Evolutionary conservation across 2,329 filamentous ascomycete species (phyloP), one percentile per base, ranked within the genome.

Genomic region (Shiraia bambusicola): DNA sequence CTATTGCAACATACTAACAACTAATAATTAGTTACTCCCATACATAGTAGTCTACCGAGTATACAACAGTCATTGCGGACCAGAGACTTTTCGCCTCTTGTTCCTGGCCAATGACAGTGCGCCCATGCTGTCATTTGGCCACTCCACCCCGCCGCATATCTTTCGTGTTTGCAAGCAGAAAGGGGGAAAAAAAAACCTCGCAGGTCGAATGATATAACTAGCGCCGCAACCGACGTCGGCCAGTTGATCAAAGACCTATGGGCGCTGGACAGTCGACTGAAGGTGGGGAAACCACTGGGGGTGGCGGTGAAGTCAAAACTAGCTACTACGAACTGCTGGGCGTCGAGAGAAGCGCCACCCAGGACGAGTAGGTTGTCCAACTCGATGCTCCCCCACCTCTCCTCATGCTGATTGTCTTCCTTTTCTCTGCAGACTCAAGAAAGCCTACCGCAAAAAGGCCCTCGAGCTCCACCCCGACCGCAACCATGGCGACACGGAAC

Each of bases 381-480:
- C 8, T 22, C 25, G 12, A 40, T 6, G 16, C n/a, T n/a, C 13
- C 27, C 14, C 13, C 14, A 6, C 27, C 17, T 6, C 13, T 12
- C 24, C 16, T 17, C 27, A 3, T 7, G 13, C 9, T 9, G 38
- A 27, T 8, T 12, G 34, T 35, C 31, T 17, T 11, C 8, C 45
- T 45, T 42, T 28, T 25, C 8, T 10, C 17, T 35, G 45, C 45
- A 92, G 87, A 51, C 90, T 98, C 61, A 95, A 95, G 63, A 95
- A 89, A 61, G 90, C 91, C 11, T 98, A 98, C 70, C 83, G 89
- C 51, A 83, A 76, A 48, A 96, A 92, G 66, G 93, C 93, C 1
- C 81, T 98, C 34, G 90, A 96, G 67, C 77, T 97, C 8, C 93
- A 98, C 66, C 93, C 93, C 0, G 93, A 98, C 70, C 87, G 91